Conservation (phyloP, 2,329 filamentous ascomycete genomes). For the Fusarium liriodendri region DNA sequence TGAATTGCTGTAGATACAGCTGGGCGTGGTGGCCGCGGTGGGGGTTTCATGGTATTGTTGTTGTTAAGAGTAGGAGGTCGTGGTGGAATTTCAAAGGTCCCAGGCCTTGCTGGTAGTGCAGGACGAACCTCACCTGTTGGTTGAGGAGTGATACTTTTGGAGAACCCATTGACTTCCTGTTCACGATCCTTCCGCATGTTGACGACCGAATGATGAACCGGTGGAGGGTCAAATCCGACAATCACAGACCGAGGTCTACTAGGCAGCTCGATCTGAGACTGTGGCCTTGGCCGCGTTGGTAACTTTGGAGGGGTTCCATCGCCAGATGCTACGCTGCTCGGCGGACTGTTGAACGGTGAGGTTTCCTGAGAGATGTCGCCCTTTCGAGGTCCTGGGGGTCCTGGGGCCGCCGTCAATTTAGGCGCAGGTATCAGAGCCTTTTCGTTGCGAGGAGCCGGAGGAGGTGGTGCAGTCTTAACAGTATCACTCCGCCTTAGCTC, state of each 20-base stretch:
- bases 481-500: slow-evolving; percentile 66
- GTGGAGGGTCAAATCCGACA: slow-evolving; percentile 61
- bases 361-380: slow-evolving; percentile 53
- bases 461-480: slow-evolving; percentile 64
- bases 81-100: slow-evolving; percentile 42
- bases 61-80: slow-evolving; percentile 25
- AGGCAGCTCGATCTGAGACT: slow-evolving; percentile 36
- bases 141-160: slow-evolving; percentile 54
- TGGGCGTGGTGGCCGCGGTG: slow-evolving; percentile 59
- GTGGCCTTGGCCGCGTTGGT: slow-evolving; percentile 63
- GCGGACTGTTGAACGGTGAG: slow-evolving; percentile 90
- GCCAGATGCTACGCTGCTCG: slow-evolving; percentile 74
- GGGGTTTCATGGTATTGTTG: slow-evolving; percentile 40
- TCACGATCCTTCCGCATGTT: slow-evolving; percentile 59
- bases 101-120: slow-evolving; percentile 62
- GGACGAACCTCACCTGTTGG: slow-evolving; percentile 58
- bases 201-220: slow-evolving; percentile 61
- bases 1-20: slow-evolving; percentile 40
- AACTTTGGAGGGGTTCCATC: slow-evolving; percentile 63
- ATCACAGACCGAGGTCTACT: slow-evolving; percentile 37
- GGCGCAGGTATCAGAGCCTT: slow-evolving; percentile 62
- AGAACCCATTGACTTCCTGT: slow-evolving; percentile 54
- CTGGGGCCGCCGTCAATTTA: slow-evolving; percentile 27
- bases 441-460: slow-evolving; percentile 82
- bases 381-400: slow-evolving; percentile 26